Conservation (phyloP, 495 filamentous ascomycete species). For the Penicillium antarcticum region DNA sequence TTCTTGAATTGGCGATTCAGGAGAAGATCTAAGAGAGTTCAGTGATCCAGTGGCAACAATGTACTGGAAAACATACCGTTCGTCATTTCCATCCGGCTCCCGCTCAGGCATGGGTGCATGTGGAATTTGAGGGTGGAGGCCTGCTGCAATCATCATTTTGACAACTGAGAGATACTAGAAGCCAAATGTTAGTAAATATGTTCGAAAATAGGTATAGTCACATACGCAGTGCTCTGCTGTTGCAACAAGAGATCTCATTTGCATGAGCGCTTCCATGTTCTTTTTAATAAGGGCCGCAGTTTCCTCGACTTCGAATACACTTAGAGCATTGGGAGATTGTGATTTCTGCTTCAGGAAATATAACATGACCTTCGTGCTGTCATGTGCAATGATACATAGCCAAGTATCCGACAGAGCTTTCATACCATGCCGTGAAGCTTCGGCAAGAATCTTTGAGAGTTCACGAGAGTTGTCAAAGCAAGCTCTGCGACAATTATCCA, state of each 20-base stretch:
- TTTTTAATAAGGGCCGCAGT: slow-evolving; percentile 7
- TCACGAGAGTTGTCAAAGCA: slow-evolving; percentile 12
- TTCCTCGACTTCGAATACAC: slow-evolving; percentile 2
- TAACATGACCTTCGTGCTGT: slow-evolving; percentile 16
- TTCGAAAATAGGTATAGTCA: neutral
- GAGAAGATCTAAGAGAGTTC: neutral
- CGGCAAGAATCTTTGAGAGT: slow-evolving; percentile 10
- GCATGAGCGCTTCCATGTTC: slow-evolving; percentile 14
- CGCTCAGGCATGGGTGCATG: neutral
- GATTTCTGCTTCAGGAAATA: slow-evolving; percentile 10
- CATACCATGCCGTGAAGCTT: slow-evolving; percentile 12
- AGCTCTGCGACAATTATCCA: slow-evolving; percentile 8
- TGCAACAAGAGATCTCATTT: slow-evolving; percentile 19
- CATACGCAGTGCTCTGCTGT: slow-evolving; percentile 20
- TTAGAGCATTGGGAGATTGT: neutral
- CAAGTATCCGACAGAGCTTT: slow-evolving; percentile 18
- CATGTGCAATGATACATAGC: slow-evolving; percentile 17
- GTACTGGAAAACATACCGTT: slow-evolving; percentile 2
- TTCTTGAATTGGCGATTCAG: slow-evolving; percentile 11
- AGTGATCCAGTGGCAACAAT: neutral
- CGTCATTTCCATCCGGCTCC: neutral
- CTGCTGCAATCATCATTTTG: slow-evolving; percentile 17
- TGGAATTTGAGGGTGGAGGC: slow-evolving; percentile 2
- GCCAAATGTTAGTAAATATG: neutral
- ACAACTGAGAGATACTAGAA: slow-evolving; percentile 13